Evolutionary conservation across 768 basidiomycete species (phyloP), one percentile per base, ranked within the genome.

Genomic region (Kondoa malvinella): DNA sequence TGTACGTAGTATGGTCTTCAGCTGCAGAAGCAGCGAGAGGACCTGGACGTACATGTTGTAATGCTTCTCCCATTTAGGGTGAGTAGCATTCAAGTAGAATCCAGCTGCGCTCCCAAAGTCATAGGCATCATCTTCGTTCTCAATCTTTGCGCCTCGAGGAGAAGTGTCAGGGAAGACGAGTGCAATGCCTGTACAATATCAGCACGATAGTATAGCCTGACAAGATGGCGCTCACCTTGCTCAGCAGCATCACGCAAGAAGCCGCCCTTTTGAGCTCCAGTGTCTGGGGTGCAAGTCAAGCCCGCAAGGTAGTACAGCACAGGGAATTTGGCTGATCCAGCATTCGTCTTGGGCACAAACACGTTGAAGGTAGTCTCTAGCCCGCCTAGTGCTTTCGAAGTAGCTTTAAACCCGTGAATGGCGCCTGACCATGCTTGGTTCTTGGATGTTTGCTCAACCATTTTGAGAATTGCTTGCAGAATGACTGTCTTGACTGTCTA

Each of bases 81-180:
- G 81, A 1, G 90, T 95, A 1, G 94, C 94, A 75, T 95, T 85
- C 72, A 99, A 76, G 77, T 99, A 97, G 80, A 97, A 99, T 34
- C 95, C 94, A 58, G 95, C 95, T 58, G 81, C 84, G 81, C 68
- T 71, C 17, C 66, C 66, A 14, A 65, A 65, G 50, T 68, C 69
- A 71, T 71, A 75, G 29, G 60, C 81, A 66, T 81, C 80, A 34
- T 85, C 82, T 79, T 92, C 91, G 59, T 87, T 89, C 63, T 86
- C 83, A 68, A 90, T 81, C 21, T 85, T 87, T 21, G 94, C 92
- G 2, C 92, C 92, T 40, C 95, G 83, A 0, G 95, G 95, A 34
- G 89, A 92, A 0, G 94, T 97, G 75, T 99, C 95, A 1, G 95
- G 90, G 76, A 96, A 90, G 67, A 97, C 83, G 63, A 97, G 79